Base-by-base conservation (phyloP, 345 rosid species). In the Moringa oleifera region DNA sequence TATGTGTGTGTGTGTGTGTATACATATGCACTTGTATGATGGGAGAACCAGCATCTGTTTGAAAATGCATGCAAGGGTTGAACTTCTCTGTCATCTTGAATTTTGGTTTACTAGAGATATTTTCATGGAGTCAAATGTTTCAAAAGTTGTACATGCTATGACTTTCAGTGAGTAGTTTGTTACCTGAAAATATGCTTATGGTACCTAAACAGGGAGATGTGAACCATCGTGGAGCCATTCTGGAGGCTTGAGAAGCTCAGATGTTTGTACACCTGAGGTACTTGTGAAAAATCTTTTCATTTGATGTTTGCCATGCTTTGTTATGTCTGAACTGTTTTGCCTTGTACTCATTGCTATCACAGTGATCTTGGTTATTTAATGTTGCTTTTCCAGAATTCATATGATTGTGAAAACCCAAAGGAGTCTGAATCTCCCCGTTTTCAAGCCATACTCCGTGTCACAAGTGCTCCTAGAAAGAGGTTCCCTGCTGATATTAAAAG, bases 361-460 rank as follows among this genome's bases (percentile, higher is more conserved):
- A 62, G 24, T 59, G 62, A 45, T 76, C 55, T 64, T 63, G 55
- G 59, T 71, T 49, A 24, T 63, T 51, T 71, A 62, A 55, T 73
- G 57, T 69, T 72, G 20, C 65, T 71, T 59, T 76, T 68, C 25
- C 71, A 86, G 90, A 76, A 69, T 80, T 70, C 88, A 41, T 81
- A 67, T 81, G 90, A 82, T 66, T 87, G 79, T 80, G 89, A 84
- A 75, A 83, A 80, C 75, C 86, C 92, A 12, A 81, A 91, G 85
- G 99, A 91, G 77, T 95, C 99, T 23, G 99, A 95, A 72, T 95
- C 99, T 59, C 99, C 99, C 16, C 95, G 97, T 60, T 89, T 91
- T 72, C 97, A 95, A 85, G 98, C 99, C 33, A 84, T 95, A 61
- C 95, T 95, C 22, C 93, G 99, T 54, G 76, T 87, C 60, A 95